A percentile compares a stretch with the other conserved stretches of the same genome.
These are phyloP conservation scores for Bipolaris oryzae DNA, from an alignment of 2,329 filamentous ascomycete genomes.

Conservation along the genomic window DNA sequence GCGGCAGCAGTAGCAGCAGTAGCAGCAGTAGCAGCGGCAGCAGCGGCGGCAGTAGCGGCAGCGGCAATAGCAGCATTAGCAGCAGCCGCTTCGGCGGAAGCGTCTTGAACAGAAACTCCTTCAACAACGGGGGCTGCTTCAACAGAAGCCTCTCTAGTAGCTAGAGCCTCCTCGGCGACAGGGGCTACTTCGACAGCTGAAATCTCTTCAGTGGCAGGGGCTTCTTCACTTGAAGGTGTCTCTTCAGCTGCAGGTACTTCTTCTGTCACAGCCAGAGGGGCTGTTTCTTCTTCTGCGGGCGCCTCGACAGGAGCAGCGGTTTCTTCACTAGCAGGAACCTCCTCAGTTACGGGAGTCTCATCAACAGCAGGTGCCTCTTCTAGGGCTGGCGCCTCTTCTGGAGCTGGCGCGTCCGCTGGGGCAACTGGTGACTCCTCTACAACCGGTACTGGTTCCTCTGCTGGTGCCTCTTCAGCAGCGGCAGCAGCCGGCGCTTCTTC, in stretches of 20 bases:
- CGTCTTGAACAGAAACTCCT: not conserved
- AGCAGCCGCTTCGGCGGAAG: not conserved
- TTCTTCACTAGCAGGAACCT: not conserved
- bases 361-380: conserved; percentile 5
- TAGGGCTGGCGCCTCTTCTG: not conserved
- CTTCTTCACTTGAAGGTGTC: no score
- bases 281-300: not conserved
- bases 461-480: not conserved
- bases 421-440: not conserved
- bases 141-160: not conserved
- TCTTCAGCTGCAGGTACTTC: no score
- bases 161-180: conserved; percentile 6
- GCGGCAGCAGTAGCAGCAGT: no score
- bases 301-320: not conserved
- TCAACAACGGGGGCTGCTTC: not conserved
- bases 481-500: not conserved
- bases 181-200: not conserved
- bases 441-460: not conserved
- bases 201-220: not conserved
- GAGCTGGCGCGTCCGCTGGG: not conserved
- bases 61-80: no score
- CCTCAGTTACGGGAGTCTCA: conserved; percentile 3
- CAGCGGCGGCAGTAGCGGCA: no score
- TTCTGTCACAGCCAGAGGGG: not conserved
- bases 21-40: no score